Evolutionary conservation across 2,329 filamentous ascomycete genomes (phyloP), one percentile per base, ranked within the genome.

Genomic region (Hypoxylon sp.): DNA sequence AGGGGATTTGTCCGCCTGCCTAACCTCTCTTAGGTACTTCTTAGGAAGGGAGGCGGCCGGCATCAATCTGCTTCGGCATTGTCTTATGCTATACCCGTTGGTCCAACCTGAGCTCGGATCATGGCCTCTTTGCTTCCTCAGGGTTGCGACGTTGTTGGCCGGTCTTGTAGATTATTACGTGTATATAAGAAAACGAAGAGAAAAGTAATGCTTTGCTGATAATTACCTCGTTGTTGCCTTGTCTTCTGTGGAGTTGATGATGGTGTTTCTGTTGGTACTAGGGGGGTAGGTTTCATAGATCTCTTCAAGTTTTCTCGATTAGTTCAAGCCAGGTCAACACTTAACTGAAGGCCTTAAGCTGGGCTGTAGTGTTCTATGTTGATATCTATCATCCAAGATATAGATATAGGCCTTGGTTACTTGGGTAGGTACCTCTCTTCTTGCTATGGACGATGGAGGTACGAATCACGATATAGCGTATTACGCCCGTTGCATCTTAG

Each of bases 81-180:
- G 35, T 54, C 51, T 54, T 44, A 27, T 32, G 39, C 15, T 57
- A 59, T 39, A 48, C 55, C 42, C 46, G 44, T 17, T 27, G 29
- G 27, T 59, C 44, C 17, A 17, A 39, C 42, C 19, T 32, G 31
- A 39, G 21, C 17, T n/a, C 29, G 55, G 55, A 50, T 37, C 42
- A 24, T 39, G 55, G 44, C 13, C 8, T 19, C 4, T n/a, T 42
- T 29, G 39, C 54, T 47, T 57, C 39, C n/a, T 19, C n/a, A 3
- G 19, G 48, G 48, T 19, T 47, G 57, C 29, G 21, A 24, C 5
- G 37, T 44, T 37, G 6, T 35, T 24, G 58, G 55, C n/a, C 42
- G 8, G 31, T 50, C 37, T 48, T 62, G 59, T 62, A 62, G 44
- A 62, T 56, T 62, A 55, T 56, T 62, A 55, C 24, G 42, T 62